These are phyloP conservation scores for Cladosporium sp. DNA, from an alignment of 2,329 filamentous ascomycete genomes.

Conservation along the genomic window DNA sequence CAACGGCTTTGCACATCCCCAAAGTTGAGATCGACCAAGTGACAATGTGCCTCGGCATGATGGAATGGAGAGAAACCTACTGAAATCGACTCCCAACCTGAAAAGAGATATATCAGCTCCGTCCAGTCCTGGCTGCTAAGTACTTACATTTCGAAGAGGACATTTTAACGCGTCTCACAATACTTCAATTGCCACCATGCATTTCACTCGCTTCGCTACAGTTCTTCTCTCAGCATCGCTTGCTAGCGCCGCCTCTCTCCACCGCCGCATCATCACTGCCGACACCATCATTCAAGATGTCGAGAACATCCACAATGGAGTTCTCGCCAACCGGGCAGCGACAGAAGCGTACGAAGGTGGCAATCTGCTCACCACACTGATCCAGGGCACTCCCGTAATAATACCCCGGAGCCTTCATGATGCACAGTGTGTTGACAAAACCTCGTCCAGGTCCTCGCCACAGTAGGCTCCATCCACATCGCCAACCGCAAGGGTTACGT, in stretches of 20 bases:
- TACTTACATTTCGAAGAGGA: too few relatives aligned
- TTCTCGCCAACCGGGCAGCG: constrained; percentile 13
- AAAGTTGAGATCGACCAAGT: not conserved
- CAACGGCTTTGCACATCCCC: not conserved
- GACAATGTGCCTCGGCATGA: not conserved
- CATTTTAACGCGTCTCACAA: too few relatives aligned
- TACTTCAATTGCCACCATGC: not conserved
- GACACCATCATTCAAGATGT: constrained; percentile 33
- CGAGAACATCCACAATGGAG: constrained; percentile 17
- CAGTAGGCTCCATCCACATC: constrained; percentile 20
- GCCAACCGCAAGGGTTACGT: constrained; percentile 24
- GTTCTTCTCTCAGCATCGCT: constrained; percentile 8
- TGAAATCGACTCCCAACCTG: too few relatives aligned
- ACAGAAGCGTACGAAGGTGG: constrained; percentile 24
- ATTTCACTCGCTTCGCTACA: constrained; percentile 1
- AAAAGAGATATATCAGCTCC: too few relatives aligned
- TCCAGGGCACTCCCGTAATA: constrained; percentile 17
- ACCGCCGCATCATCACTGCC: constrained; percentile 18
- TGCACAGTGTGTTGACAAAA: not conserved
- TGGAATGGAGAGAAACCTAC: not conserved
- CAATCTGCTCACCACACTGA: constrained; percentile 12
- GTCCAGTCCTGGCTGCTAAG: too few relatives aligned
- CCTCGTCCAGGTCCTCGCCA: constrained; percentile 11
- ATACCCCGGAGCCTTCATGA: not conserved
- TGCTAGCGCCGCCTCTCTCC: constrained; percentile 5